Base-by-base conservation (phyloP, 2,329 filamentous ascomycete genomes). In the Calonectria crousiana region DNA sequence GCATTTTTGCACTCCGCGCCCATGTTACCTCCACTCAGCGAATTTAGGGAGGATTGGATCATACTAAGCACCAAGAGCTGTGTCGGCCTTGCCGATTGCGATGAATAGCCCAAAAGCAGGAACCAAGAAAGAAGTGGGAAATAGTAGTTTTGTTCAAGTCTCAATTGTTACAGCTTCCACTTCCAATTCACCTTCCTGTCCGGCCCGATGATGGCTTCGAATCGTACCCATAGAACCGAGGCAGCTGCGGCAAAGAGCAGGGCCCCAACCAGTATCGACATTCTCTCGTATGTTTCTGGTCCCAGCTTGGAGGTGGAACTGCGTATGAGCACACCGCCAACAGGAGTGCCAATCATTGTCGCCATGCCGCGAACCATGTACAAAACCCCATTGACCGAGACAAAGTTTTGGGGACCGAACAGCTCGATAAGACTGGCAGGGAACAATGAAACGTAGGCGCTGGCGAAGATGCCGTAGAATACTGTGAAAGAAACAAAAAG, bases 181-280 rank as follows among this genome's bases (percentile, higher is more conserved):
- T 56, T 64, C 71, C 71, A 69, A 28, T 11, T 51, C 9, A 20
- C n/a, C 47, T 65, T 53, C n/a, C 71, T 67, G 38, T 64, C 64
- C 34, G 65, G 58, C 11, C 66, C 65, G 20, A 60, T 47, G 34
- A 73, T 73, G 36, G 65, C 71, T 49, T 73, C 71, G 4, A 69
- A 23, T 4, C 71, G 38, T 3, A 58, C 71, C 66, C 71, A 69
- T 18, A 69, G 4, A 1, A 73, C 71, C 2, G 71, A 23, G 20
- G 38, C 36, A 1, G 71, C 65, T 2, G 71, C 71, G 3, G 28
- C 64, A 52, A 67, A 67, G 10, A 67, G 47, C 28, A 67, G 34
- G 13, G 41, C 18, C 4, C 64, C 32, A 20, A 67, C 64, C 0
- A 67, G 47, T 6, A 67, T 38, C 0, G 64, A 67, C 64, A 68